Base-by-base conservation (phyloP, 805 yeast species). In the Zygosaccharomyces rouxii region DNA sequence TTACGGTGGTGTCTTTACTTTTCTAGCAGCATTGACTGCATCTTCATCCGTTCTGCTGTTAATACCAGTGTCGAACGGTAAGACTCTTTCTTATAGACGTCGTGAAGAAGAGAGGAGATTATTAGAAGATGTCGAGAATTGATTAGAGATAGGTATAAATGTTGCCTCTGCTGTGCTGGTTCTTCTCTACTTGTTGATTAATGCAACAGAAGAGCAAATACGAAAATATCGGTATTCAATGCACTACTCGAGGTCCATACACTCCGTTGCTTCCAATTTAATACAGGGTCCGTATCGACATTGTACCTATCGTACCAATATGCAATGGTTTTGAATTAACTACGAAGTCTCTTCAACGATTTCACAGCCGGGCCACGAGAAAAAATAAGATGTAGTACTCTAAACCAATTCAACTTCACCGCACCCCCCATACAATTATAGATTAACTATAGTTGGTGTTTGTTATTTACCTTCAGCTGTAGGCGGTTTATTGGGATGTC, bases 391-490 rank as follows among this genome's bases (percentile, higher is more conserved):
- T 28, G 7, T 28, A 10, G n/a, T 28, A 28, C 13, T 28, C 13
- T 28, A 28, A 28, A 7, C 7, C 13, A 0, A 65, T 81, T 0
- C 59, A 51, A n/a, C 94, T 66, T 88, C 18, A 67, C 77, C 16
- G 58, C 57, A 1, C 54, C 66, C 66, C 2, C 67, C 67, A 3
- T 86, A 86, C 54, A 67, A 73, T 35, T 81, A 80, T 54, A 55
- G 73, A 3, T 72, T 81, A 3, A 68, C 78, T 41, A 73, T 78
- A 35, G 77, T 86, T 26, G 95, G 95, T 46, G 77, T 86, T 26
- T 95, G 95, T 46, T 88, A 84, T 60, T 69, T 88, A 26, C 84
- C 95, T 7, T 82, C 83, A 21, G 96, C 96, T 23, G 60, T 78
- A 3, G 86, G 83, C 5, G 79, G 86, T n/a, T 63, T 85, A 6